These are phyloP conservation scores for Fusarium floridanum DNA, from an alignment of 2,329 filamentous ascomycete species.

Conservation along the genomic window DNA sequence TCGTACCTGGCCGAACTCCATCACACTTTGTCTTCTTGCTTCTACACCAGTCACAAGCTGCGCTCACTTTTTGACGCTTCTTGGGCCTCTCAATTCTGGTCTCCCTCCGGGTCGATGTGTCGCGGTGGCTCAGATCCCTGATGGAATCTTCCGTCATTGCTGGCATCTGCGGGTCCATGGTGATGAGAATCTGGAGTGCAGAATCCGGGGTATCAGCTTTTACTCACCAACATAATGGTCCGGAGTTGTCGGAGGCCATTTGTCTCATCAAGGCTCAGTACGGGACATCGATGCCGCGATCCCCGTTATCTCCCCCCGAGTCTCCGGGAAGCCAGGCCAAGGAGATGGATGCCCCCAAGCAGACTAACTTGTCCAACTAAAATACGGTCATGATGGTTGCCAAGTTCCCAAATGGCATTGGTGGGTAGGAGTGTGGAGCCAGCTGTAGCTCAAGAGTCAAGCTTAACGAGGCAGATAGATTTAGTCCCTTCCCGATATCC, in stretches of 20 bases:
- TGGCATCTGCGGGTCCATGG: background rate
- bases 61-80: background rate
- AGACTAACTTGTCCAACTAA: no score
- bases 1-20: background rate
- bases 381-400: no score
- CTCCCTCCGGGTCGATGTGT: background rate
- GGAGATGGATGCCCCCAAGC: background rate
- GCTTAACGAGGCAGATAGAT: no score
- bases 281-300: background rate
- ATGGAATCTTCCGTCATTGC: background rate
- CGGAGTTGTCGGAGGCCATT: background rate
- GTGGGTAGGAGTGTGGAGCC: no score
- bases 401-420: no score
- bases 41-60: background rate
- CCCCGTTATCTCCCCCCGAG: background rate
- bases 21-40: background rate
- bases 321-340: background rate
- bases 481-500: background rate
- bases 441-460: no score
- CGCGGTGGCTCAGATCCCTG: background rate
- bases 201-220: background rate
- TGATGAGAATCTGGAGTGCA: background rate
- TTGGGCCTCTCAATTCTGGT: background rate
- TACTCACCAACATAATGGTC: no score
- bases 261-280: background rate